Evolutionary conservation across 805 yeast species (phyloP).

Genomic region (Cyberlindnera euphorbiae): DNA sequence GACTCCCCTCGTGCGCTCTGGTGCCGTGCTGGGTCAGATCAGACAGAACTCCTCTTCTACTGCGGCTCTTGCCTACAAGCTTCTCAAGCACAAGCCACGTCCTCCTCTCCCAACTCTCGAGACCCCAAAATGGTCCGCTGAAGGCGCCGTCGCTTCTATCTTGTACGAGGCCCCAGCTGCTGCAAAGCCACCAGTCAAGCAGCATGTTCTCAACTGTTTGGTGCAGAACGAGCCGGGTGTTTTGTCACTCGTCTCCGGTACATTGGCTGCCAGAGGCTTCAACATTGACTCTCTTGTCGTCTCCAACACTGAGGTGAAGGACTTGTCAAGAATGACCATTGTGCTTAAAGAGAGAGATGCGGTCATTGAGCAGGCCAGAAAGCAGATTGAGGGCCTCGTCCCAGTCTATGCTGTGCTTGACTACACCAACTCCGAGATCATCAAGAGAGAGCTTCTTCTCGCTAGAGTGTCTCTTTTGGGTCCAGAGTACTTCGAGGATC

Average conservation of each 20-base stretch:
- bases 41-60: constrained; percentile 58
- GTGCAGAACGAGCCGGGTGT: constrained; percentile 99
- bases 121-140: constrained; percentile 93
- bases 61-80: constrained; percentile 91
- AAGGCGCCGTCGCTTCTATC: constrained; percentile 93
- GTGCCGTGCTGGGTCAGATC: constrained; percentile 12
- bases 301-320: constrained; percentile 93
- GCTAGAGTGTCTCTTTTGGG: constrained; percentile 93
- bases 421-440: constrained; percentile 84
- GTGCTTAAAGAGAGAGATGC: constrained; percentile 93
- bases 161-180: constrained; percentile 80
- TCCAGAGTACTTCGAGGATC: constrained; percentile 96
- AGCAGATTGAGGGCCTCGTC: constrained; percentile 95
- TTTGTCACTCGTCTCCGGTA: constrained; percentile 85
- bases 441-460: constrained; percentile 83
- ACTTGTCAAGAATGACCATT: constrained; percentile 94
- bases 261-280: constrained; percentile 97
- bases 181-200: constrained; percentile 55
- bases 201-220: constrained; percentile 91
- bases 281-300: constrained; percentile 97
- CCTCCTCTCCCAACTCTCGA: constrained; percentile 93
- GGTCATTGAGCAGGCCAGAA: constrained; percentile 94
- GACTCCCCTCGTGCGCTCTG: constrained; percentile 8
- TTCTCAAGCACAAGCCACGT: constrained; percentile 73
- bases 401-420: constrained; percentile 98